Percentiles rank a stretch among this genome's conserved stretches.
These are phyloP conservation scores for Wickerhamomyces xylosicus DNA, from an alignment of 805 yeast genomes.

Conservation along the genomic window DNA sequence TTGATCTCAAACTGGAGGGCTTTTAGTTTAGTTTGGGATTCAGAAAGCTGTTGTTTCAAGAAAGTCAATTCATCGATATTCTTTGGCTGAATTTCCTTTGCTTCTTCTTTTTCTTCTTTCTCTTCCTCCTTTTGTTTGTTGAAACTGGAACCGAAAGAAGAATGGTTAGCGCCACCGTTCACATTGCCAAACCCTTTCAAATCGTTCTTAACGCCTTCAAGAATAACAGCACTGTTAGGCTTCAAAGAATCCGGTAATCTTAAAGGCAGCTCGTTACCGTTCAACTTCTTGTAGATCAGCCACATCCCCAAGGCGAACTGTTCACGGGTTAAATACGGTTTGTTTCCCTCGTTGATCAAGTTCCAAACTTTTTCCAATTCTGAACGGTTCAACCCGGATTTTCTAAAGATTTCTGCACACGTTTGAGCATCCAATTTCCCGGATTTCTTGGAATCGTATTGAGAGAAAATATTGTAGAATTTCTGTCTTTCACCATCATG, in stretches of 20 bases:
- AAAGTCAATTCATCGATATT: slow-evolving; percentile 27
- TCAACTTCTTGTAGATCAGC: slow-evolving; percentile 79
- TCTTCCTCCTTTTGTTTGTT: slow-evolving; percentile 29
- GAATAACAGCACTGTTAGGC: slow-evolving; percentile 73
- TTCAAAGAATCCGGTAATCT: slow-evolving; percentile 79
- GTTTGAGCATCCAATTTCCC: slow-evolving; percentile 74
- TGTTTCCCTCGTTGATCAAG: slow-evolving; percentile 70
- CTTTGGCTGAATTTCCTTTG: not conserved
- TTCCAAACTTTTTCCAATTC: slow-evolving; percentile 92
- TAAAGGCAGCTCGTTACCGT: slow-evolving; percentile 78
- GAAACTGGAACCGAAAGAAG: not conserved
- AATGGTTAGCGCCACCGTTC: not conserved
- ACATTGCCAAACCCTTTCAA: slow-evolving; percentile 16
- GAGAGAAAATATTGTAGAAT: slow-evolving; percentile 78
- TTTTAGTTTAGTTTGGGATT: slow-evolving; percentile 59
- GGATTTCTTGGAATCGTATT: slow-evolving; percentile 63
- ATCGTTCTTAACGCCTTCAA: slow-evolving; percentile 62
- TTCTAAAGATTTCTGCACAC: slow-evolving; percentile 80
- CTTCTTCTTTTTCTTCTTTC: slow-evolving; percentile 28
- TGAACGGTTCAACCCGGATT: slow-evolving; percentile 77
- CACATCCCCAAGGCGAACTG: slow-evolving; percentile 98
- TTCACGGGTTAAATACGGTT: slow-evolving; percentile 77
- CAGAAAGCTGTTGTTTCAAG: slow-evolving; percentile 56
- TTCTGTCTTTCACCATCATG: slow-evolving; percentile 79
- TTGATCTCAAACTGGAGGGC: slow-evolving; percentile 46